These are phyloP conservation scores for Cystobasidium slooffiae DNA, from an alignment of 1,284 basidiomycete species.

Conservation along the genomic window DNA sequence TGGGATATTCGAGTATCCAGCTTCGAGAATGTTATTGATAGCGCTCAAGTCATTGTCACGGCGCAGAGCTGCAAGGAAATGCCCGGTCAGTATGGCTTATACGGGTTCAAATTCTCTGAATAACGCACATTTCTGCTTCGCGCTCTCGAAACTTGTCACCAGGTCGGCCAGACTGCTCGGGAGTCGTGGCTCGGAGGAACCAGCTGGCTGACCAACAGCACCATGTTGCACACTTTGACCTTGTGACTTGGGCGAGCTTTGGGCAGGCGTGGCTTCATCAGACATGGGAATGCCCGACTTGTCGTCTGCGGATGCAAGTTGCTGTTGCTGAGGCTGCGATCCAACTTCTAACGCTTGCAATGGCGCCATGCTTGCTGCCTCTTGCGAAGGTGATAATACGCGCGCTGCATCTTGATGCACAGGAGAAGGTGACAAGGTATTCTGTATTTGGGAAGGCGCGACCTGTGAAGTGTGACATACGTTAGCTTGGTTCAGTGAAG, in stretches of 20 bases:
- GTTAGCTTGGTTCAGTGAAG: not conserved
- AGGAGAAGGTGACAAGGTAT: not conserved
- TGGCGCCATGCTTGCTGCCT: constrained; percentile 39
- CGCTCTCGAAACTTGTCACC: constrained; percentile 91
- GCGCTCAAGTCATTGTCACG: constrained; percentile 78
- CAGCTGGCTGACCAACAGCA: constrained; percentile 14
- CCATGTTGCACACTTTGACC: not conserved
- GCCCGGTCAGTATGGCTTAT: constrained; percentile 27
- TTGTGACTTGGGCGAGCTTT: constrained; percentile 23
- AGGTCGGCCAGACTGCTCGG: constrained; percentile 87
- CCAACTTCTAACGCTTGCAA: constrained; percentile 44
- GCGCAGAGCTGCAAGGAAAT: constrained; percentile 67
- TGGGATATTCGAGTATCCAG: constrained; percentile 83
- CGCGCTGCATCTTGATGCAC: constrained; percentile 9
- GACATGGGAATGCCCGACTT: constrained; percentile 26
- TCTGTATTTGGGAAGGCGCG: not conserved
- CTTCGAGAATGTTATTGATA: constrained; percentile 86
- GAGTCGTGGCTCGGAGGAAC: constrained; percentile 53
- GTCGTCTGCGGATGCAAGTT: not conserved
- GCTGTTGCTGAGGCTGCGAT: constrained; percentile 53
- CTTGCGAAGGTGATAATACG: constrained; percentile 35
- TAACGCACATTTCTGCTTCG: constrained; percentile 85
- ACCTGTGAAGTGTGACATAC: not conserved
- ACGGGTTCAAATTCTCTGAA: not conserved
- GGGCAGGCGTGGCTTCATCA: constrained; percentile 17